phyloP scores from a whole-genome alignment of 768 basidiomycete genomes.

The Wakefieldia striispora region DNA sequence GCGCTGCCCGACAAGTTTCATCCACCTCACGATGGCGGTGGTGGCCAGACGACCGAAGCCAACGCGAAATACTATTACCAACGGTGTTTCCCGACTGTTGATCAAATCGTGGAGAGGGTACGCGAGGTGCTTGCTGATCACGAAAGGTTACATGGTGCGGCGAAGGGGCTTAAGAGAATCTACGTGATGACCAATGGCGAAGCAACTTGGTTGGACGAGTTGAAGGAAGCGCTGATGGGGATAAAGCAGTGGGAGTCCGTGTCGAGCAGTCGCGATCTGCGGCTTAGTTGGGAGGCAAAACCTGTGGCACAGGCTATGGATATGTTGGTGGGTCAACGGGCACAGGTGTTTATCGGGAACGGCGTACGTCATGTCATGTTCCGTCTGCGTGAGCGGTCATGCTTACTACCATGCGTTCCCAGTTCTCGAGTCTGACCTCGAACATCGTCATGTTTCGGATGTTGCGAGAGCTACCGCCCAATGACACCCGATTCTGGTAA shows the following conservation, averaged over 20 bases:
- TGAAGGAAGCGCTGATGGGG: slow-evolving; percentile 39
- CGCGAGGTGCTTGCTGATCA: slow-evolving; percentile 27
- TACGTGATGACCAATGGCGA: slow-evolving; percentile 69
- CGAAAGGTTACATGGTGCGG: slow-evolving; percentile 5
- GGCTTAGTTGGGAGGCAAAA: slow-evolving; percentile 51
- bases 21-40: slow-evolving; percentile 19
- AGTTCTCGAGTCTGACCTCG: slow-evolving; percentile 50
- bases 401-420: background rate
- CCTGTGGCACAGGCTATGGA: slow-evolving; percentile 60
- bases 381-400: background rate
- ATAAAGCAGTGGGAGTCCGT: slow-evolving; percentile 48
- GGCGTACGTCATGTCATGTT: slow-evolving; percentile 45
- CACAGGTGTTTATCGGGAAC: slow-evolving; percentile 68
- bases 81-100: slow-evolving; percentile 54
- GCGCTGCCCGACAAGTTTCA: slow-evolving; percentile 47
- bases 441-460: slow-evolving; percentile 46
- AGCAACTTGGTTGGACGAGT: slow-evolving; percentile 44
- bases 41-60: slow-evolving; percentile 27
- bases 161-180: slow-evolving; percentile 40
- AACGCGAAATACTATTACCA: slow-evolving; percentile 35
- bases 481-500: slow-evolving; percentile 43
- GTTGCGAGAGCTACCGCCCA: slow-evolving; percentile 34
- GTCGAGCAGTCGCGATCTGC: slow-evolving; percentile 53
- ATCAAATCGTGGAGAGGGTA: slow-evolving; percentile 45
- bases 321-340: slow-evolving; percentile 64